Evolutionary conservation across 2,329 filamentous ascomycete species (phyloP).

Genomic region (Sporothrix phasma): DNA sequence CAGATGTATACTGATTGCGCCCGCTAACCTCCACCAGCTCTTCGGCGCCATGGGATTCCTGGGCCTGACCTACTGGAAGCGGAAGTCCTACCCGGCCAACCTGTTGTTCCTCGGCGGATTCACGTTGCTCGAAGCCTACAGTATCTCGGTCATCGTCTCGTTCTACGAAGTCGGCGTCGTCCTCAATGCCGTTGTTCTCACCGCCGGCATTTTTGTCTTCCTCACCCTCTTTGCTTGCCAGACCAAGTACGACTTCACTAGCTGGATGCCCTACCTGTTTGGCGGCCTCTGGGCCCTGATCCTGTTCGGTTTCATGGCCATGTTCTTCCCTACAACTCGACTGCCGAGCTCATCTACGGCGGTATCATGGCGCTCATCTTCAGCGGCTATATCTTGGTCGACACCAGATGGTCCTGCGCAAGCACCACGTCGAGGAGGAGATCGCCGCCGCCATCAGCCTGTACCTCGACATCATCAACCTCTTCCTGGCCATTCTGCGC

Average conservation of each 20-base stretch:
- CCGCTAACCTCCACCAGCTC: slow-evolving; percentile 36
- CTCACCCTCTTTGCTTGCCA: slow-evolving; percentile 88
- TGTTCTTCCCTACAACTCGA: slow-evolving; percentile 77
- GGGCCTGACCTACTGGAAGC: slow-evolving; percentile 87
- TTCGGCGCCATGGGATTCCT: slow-evolving; percentile 77
- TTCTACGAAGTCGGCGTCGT: slow-evolving; percentile 81
- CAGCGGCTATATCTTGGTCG: slow-evolving; percentile 87
- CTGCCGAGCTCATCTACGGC: slow-evolving; percentile 76
- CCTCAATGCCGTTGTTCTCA: slow-evolving; percentile 81
- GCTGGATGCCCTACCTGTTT: slow-evolving; percentile 92
- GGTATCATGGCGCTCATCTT: slow-evolving; percentile 77
- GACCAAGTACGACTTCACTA: slow-evolving; percentile 95
- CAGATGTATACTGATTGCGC: not conserved
- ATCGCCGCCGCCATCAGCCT: slow-evolving; percentile 91
- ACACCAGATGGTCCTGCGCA: slow-evolving; percentile 94
- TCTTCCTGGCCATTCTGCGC: slow-evolving; percentile 89
- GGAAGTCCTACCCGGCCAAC: slow-evolving; percentile 90
- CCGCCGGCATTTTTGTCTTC: slow-evolving; percentile 70
- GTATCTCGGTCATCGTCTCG: slow-evolving; percentile 82
- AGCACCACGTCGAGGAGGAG: slow-evolving; percentile 97
- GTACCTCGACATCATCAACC: slow-evolving; percentile 92
- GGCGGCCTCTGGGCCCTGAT: slow-evolving; percentile 82
- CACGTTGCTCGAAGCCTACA: slow-evolving; percentile 86
- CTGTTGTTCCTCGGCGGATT: slow-evolving; percentile 85
- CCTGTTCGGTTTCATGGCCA: slow-evolving; percentile 84